Evolutionary conservation across 2,329 filamentous ascomycete species (phyloP).

Genomic region (Aspergillus flavus): DNA sequence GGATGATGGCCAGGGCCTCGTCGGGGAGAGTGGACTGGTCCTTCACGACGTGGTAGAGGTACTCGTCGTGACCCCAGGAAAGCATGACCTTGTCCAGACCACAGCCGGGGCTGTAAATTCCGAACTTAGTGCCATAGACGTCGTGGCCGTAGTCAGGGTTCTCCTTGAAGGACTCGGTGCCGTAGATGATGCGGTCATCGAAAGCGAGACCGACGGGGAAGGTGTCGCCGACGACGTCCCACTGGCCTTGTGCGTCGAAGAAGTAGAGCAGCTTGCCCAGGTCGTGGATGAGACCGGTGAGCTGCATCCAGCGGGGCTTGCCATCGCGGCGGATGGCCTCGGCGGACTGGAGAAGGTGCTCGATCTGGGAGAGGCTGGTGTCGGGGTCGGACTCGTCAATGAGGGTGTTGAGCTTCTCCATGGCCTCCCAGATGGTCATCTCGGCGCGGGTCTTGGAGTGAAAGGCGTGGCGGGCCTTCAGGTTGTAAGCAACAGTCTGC

Average conservation of each 20-base stretch:
- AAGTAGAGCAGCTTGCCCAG: conserved; percentile 51
- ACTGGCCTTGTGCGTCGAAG: conserved; percentile 80
- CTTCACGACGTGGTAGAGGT: conserved; percentile 77
- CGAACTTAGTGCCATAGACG: conserved; percentile 73
- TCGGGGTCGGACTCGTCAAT: conserved; percentile 92
- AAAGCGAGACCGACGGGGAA: conserved; percentile 51
- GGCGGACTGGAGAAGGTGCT: conserved; percentile 84
- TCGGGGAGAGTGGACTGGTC: conserved; percentile 76
- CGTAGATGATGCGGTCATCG: conserved; percentile 77
- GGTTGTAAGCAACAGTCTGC: conserved; percentile 69
- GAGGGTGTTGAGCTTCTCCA: conserved; percentile 88
- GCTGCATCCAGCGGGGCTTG: conserved; percentile 53
- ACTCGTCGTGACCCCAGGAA: conserved; percentile 69
- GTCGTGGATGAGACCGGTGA: conserved; percentile 52
- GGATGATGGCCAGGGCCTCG: conserved; percentile 88
- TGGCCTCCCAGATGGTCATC: conserved; percentile 88
- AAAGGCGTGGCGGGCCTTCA: conserved; percentile 74
- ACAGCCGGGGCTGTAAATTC: conserved; percentile 78
- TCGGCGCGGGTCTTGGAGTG: conserved; percentile 67
- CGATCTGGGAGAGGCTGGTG: conserved; percentile 83
- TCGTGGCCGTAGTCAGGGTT: conserved; percentile 75
- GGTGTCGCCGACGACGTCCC: conserved; percentile 79
- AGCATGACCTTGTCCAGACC: conserved; percentile 88
- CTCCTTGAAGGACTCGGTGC: conserved; percentile 68
- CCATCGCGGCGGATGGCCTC: conserved; percentile 83